Evolutionary conservation across 2,329 filamentous ascomycete species (phyloP).

Genomic region (Pseudogymnoascus sp.): DNA sequence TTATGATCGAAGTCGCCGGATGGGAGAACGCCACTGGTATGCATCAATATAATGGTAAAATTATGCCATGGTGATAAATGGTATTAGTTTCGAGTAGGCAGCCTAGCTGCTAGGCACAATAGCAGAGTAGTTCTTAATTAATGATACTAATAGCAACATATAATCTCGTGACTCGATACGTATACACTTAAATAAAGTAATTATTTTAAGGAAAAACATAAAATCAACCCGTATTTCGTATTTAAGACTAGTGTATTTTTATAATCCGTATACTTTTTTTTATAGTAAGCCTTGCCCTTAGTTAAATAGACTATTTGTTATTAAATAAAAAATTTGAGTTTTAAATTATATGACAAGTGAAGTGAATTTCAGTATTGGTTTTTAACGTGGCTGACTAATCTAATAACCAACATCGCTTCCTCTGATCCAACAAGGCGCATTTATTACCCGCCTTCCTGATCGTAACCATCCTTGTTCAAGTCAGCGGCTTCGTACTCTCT

Average conservation of each 20-base stretch:
- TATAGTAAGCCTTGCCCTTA: not conserved
- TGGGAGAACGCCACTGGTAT: constrained; percentile 11
- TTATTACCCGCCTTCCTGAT: not conserved
- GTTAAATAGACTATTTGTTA: not conserved
- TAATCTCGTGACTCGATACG: too few relatives aligned
- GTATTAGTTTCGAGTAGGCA: not conserved
- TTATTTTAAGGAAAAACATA: too few relatives aligned
- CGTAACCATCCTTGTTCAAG: not conserved
- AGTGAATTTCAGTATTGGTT: not conserved
- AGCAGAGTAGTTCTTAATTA: too few relatives aligned
- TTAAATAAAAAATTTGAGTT: not conserved
- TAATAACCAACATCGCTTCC: not conserved
- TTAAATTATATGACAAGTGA: not conserved
- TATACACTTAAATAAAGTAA: too few relatives aligned
- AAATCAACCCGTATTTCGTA: too few relatives aligned
- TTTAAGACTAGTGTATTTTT: too few relatives aligned
- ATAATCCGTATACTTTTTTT: too few relatives aligned
- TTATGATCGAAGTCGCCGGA: constrained; percentile 10
- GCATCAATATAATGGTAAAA: constrained; percentile 9
- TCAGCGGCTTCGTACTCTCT: not conserved
- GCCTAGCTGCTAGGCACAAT: too few relatives aligned
- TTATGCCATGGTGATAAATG: constrained; percentile 9
- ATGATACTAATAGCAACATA: too few relatives aligned
- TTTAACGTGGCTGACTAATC: not conserved
- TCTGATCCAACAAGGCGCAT: not conserved